phyloP scores from a whole-genome alignment of 2,329 filamentous ascomycete species.

The Thelonectria blattea region DNA sequence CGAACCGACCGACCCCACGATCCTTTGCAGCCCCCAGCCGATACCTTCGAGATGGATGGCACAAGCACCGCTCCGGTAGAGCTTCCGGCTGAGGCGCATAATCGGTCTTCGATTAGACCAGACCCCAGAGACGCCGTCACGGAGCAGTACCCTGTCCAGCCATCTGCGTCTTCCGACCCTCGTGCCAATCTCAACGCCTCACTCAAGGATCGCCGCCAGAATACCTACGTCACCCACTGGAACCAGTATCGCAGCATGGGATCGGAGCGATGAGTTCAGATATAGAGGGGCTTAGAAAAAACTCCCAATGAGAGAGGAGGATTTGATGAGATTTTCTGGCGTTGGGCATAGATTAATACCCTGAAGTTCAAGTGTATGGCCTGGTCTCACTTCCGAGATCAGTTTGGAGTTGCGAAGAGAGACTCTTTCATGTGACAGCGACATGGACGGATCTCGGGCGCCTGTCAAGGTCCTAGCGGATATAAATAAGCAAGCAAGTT shows the following conservation, averaged over 20 bases:
- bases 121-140: slow-evolving; percentile 11
- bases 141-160: slow-evolving; percentile 19
- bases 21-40: slow-evolving; percentile 35
- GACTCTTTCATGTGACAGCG: slow-evolving; percentile 18
- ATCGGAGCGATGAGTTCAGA: slow-evolving; percentile 6
- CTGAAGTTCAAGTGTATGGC: slow-evolving; percentile 30
- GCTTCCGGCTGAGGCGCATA: slow-evolving; percentile 39
- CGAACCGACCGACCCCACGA: slow-evolving; percentile 42
- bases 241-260: slow-evolving; percentile 41
- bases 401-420: slow-evolving; percentile 27
- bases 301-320: background rate
- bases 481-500: slow-evolving; percentile 17
- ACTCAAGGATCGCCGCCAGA: slow-evolving; percentile 36
- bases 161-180: slow-evolving; percentile 37
- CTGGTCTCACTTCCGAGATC: slow-evolving; percentile 25
- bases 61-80: slow-evolving; percentile 41
- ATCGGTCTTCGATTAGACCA: slow-evolving; percentile 14
- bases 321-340: slow-evolving; percentile 33
- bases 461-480: slow-evolving; percentile 21
- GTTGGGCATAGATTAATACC: slow-evolving; percentile 34
- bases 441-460: slow-evolving; percentile 29
- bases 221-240: slow-evolving; percentile 47
- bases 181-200: slow-evolving; percentile 44
- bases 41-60: slow-evolving; percentile 49
- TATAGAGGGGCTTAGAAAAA: background rate